Conservation (phyloP, 768 basidiomycete genomes). For the Serpula lacrymans region DNA sequence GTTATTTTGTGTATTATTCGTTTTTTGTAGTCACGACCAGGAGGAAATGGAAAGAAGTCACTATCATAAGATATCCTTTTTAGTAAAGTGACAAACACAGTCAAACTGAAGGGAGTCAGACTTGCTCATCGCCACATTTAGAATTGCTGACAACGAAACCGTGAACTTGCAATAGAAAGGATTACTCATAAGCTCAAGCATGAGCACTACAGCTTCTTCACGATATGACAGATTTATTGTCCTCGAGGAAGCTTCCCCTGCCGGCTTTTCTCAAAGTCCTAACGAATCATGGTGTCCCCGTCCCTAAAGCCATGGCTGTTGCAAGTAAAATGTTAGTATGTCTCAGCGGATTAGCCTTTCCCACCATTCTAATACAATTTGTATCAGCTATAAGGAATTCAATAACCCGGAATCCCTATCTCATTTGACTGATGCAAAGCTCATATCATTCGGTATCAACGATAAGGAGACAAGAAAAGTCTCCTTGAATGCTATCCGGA, state of each 20-base stretch:
- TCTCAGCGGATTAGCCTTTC: background rate
- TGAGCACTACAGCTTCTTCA: no score
- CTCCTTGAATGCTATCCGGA: conserved; percentile 56
- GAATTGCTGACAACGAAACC: no score
- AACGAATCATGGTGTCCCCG: conserved; percentile 51
- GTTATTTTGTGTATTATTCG: conserved; percentile 8
- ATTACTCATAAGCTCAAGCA: no score
- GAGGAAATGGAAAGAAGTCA: conserved; percentile 8
- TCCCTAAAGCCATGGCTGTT: conserved; percentile 65
- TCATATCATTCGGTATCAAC: conserved; percentile 54
- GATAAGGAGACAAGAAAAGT: conserved; percentile 64
- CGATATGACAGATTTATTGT: no score
- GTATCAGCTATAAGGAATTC: conserved; percentile 63
- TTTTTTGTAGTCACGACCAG: conserved; percentile 3
- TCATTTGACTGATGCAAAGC: conserved; percentile 56
- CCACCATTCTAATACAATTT: background rate
- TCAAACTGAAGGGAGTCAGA: no score
- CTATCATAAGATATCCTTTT: conserved; percentile 23
- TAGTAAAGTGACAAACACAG: background rate
- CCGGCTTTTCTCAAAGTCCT: conserved; percentile 67
- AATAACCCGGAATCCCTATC: conserved; percentile 58
- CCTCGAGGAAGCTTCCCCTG: conserved; percentile 55
- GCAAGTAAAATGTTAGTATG: conserved; percentile 63
- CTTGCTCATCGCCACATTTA: no score
- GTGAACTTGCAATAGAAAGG: no score